Conservation (phyloP, 768 basidiomycete species). For the Leccinum ochraceum region DNA sequence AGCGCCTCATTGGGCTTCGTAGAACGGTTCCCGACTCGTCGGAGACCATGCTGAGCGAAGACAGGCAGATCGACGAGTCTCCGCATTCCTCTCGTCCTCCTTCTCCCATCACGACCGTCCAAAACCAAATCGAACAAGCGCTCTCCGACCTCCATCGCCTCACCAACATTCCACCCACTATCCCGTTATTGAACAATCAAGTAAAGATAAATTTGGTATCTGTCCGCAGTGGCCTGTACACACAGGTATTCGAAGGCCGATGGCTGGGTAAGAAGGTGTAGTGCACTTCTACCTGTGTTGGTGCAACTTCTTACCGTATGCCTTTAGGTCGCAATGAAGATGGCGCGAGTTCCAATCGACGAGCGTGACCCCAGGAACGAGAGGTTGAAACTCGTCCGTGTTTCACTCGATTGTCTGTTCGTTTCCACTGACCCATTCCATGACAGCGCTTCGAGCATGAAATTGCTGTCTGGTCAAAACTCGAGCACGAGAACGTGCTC, state of each 20-base stretch:
- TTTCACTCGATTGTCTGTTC: neutral
- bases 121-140: slow-evolving; percentile 45
- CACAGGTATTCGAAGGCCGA: slow-evolving; percentile 53
- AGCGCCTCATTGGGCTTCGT: slow-evolving; percentile 28
- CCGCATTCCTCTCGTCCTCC: slow-evolving; percentile 22
- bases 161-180: slow-evolving; percentile 54
- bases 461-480: slow-evolving; percentile 52
- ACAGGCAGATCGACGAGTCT: slow-evolving; percentile 24
- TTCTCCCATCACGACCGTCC: slow-evolving; percentile 28
- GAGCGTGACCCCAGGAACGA: slow-evolving; percentile 43
- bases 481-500: slow-evolving; percentile 47
- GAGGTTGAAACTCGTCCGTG: slow-evolving; percentile 38
- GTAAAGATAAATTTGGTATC: slow-evolving; percentile 39
- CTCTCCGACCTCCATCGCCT: slow-evolving; percentile 48
- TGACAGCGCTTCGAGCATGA: slow-evolving; percentile 57
- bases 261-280: slow-evolving; percentile 56
- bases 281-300: neutral
- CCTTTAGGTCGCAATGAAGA: slow-evolving; percentile 57
- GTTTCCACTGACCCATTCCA: neutral
- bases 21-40: neutral
- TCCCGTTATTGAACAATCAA: slow-evolving; percentile 56
- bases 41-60: slow-evolving; percentile 19
- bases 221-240: slow-evolving; percentile 52
- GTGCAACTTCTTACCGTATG: neutral
- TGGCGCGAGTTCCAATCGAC: slow-evolving; percentile 44